Conservation (phyloP, 2,329 filamentous ascomycete genomes). For the Alternaria triticimaculans region DNA sequence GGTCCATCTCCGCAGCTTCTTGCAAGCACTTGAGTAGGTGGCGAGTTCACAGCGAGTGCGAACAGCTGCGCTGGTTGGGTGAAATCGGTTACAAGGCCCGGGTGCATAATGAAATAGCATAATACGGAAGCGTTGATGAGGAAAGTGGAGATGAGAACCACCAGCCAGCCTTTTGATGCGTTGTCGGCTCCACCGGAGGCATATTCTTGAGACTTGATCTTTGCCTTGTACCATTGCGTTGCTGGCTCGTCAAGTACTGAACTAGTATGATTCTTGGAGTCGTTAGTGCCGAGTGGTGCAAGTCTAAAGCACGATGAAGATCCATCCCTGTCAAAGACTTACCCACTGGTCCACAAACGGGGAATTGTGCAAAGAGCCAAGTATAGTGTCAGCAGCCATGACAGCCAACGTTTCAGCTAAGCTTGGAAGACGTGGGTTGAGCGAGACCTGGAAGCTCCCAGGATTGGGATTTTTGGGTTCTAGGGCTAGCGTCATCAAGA, state of each 20-base stretch:
- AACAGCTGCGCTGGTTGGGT: neutral
- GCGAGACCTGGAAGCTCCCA: too few species aligned
- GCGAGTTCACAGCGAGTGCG: neutral
- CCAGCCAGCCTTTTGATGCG: constrained; percentile 72
- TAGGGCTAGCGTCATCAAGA: too few species aligned
- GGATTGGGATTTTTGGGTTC: too few species aligned
- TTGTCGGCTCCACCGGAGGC: constrained; percentile 66
- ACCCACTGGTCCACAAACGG: too few species aligned
- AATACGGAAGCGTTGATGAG: constrained; percentile 59
- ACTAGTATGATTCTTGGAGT: neutral
- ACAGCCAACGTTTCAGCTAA: too few species aligned
- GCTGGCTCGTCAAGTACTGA: constrained; percentile 15
- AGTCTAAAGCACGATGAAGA: too few species aligned
- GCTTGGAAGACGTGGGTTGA: too few species aligned
- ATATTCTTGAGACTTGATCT: constrained; percentile 70
- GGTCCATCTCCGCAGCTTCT: neutral
- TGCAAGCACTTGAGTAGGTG: neutral
- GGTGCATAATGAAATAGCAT: neutral
- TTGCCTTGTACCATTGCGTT: constrained; percentile 67
- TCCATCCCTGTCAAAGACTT: too few species aligned
- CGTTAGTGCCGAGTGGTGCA: too few species aligned
- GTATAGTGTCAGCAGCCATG: too few species aligned
- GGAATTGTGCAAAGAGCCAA: too few species aligned
- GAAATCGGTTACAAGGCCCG: neutral
- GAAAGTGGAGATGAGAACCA: constrained; percentile 70